Evolutionary conservation across 2,329 filamentous ascomycete genomes (phyloP).

Genomic region (Dothideomycetes sp.): DNA sequence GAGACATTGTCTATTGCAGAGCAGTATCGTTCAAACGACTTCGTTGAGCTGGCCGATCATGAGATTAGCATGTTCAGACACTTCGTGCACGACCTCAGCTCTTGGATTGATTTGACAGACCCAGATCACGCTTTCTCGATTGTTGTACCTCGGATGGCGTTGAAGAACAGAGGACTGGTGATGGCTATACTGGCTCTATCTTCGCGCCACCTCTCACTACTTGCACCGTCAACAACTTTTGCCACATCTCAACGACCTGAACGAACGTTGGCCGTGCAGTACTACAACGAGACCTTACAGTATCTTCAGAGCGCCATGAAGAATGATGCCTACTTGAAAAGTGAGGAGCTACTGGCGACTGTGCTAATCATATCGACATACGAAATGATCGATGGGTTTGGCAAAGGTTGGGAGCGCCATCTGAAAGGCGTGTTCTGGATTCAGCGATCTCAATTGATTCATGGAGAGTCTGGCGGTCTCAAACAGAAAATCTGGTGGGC

Average conservation of each 20-base stretch:
- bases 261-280: conserved; percentile 26
- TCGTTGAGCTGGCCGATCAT: too few relatives aligned
- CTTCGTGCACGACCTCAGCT: conserved; percentile 22
- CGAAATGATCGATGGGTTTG: conserved; percentile 50
- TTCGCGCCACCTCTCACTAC: conserved; percentile 36
- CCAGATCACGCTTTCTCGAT: conserved; percentile 23
- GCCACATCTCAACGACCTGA: conserved; percentile 12
- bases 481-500: conserved; percentile 50
- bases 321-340: conserved; percentile 43
- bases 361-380: conserved; percentile 49
- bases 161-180: conserved; percentile 42
- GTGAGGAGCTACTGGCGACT: conserved; percentile 45
- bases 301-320: conserved; percentile 48
- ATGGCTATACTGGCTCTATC: conserved; percentile 46
- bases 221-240: conserved; percentile 14
- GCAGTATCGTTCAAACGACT: too few relatives aligned
- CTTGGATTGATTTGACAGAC: conserved; percentile 30
- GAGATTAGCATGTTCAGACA: conserved; percentile 24
- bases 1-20: too few relatives aligned
- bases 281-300: conserved; percentile 50
- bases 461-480: conserved; percentile 45
- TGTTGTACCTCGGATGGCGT: conserved; percentile 24
- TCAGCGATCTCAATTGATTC: conserved; percentile 45
- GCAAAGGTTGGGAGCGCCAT: conserved; percentile 46
- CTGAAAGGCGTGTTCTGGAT: conserved; percentile 54